Evolutionary conservation across 305 asterid species (phyloP), one percentile per base, ranked within the genome.

Genomic region (Rubia tinctorum): DNA sequence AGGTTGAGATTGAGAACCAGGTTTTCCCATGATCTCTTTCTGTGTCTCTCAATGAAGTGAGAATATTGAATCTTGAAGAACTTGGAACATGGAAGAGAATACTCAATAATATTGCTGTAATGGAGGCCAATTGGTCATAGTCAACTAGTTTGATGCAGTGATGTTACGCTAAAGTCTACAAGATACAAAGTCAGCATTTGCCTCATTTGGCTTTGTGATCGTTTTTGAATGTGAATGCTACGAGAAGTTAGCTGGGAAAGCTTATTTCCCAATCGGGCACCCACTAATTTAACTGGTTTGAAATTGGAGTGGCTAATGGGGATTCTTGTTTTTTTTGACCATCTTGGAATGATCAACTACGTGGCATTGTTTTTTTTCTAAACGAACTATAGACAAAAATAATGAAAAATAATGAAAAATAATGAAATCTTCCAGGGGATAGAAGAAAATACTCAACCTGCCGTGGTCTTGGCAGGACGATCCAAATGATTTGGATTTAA

Each of bases 21-120:
- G 64, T 43, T 66, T 79, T 30, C 82, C 82, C 82, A 79, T 53
- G 22, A 18, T 53, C 23, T 18, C 22, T 74, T 58, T 63, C 62
- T 30, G 25, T 22, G 4, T 22, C 7, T 34, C 37, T 34, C 34
- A 9, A 18, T 69, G n/a, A 10, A 9, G 30, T 15, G 58, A 15
- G 34, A 3, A 22, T 69, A 23, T 53, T 53, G 60, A 53, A 53
- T 53, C n/a, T 53, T 53, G 60, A 7, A 5, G 59, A 17, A 8
- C 3, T 53, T 18, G 25, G 60, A 18, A 53, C 60, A 22, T 53
- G 23, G 10, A 53, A 53, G 23, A 22, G 20, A 49, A 49, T 47
- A 51, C 39, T 34, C 2, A 27, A 51, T 53, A 53, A 18, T n/a
- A 51, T 51, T 51, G 59, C 23, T 53, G 9, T 18, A 51, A 51